Conservation (phyloP, 2,329 filamentous ascomycete species). For the Penicillium sp. region DNA sequence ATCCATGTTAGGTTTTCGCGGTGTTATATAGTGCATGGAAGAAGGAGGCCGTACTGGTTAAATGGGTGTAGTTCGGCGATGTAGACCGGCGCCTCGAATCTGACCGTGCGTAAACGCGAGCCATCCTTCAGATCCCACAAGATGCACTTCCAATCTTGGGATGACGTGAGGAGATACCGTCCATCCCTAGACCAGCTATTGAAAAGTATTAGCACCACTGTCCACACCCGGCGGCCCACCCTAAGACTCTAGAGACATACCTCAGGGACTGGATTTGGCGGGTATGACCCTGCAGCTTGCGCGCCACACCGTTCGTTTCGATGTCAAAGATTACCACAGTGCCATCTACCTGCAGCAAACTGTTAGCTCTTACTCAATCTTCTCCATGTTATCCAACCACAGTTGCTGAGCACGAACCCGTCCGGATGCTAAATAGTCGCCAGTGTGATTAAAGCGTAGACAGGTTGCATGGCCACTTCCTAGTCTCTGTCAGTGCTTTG, state of each 20-base stretch:
- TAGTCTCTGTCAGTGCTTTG: slow-evolving; percentile 27
- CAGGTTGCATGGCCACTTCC: slow-evolving; percentile 61
- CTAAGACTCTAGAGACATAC: slow-evolving; percentile 26
- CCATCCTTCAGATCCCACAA: slow-evolving; percentile 85
- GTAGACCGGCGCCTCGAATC: slow-evolving; percentile 89
- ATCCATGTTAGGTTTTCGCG: slow-evolving; percentile 4
- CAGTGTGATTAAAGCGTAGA: slow-evolving; percentile 84
- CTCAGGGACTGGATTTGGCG: slow-evolving; percentile 87
- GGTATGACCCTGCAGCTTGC: slow-evolving; percentile 89
- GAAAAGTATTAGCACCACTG: neutral
- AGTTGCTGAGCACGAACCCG: slow-evolving; percentile 53
- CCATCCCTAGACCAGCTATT: slow-evolving; percentile 83
- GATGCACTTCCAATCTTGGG: slow-evolving; percentile 93
- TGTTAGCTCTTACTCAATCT: slow-evolving; percentile 2
- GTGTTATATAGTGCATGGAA: neutral
- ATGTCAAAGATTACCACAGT: slow-evolving; percentile 95
- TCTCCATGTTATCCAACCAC: neutral
- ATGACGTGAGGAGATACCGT: slow-evolving; percentile 83
- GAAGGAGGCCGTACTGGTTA: slow-evolving; percentile 64
- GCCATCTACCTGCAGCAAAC: slow-evolving; percentile 62
- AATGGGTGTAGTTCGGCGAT: slow-evolving; percentile 91
- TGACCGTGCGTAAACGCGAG: slow-evolving; percentile 71
- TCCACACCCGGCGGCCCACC: neutral
- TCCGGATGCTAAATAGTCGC: slow-evolving; percentile 90
- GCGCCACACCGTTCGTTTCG: slow-evolving; percentile 93